Base-by-base conservation (phyloP, 1,284 basidiomycete species). In the Phylloboletellus chloephorus region DNA sequence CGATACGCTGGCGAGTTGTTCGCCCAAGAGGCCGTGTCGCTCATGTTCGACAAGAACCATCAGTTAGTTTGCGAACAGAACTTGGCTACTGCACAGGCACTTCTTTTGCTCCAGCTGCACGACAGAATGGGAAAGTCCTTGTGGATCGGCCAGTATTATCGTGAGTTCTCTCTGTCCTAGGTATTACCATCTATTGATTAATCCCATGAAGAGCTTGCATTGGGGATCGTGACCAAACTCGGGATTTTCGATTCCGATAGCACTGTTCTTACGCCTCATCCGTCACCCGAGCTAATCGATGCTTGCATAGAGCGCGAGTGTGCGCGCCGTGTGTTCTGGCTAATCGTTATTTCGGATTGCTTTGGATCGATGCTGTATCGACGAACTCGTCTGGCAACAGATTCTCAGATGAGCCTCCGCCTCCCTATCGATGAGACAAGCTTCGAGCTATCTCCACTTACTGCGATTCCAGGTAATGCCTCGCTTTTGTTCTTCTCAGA, bases 391-490 rank as follows among this genome's bases (percentile, higher is more conserved):
- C 60, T 67, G 11, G 68, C 74, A 44, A 69, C 66, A 30, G 74
- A 76, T 23, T 63, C 64, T 12, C 79, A 85, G 49, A 63, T 82
- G 44, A 73, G 71, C 38, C 67, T 87, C 26, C 74, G 80, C 29
- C 67, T 88, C 24, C 85, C 85, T 13, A 75, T 78, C 6, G 83
- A 87, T 56, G 85, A 88, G 59, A 78, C 82, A 9, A 79, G 74
- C 53, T 88, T 88, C 52, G 84, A 88, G 58, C 64, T 88, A 30
- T 74, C 67, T 12, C 61, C 78, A 16, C 68, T 82, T 57, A 73
- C 76, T 24, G 73, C 72, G 39, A 58, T 76, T 36, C 74, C 80
- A 45, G 82, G 83, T 83, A 63, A 67, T 62, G 21, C 1, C 3
- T 39, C 12, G 17, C 46, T 20, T 36, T 32, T 29, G 19, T 37